Percentiles rank a stretch among this genome's conserved stretches.
phyloP scores from a whole-genome alignment of 768 basidiomycete species.

The Leccinum incarnatum region DNA sequence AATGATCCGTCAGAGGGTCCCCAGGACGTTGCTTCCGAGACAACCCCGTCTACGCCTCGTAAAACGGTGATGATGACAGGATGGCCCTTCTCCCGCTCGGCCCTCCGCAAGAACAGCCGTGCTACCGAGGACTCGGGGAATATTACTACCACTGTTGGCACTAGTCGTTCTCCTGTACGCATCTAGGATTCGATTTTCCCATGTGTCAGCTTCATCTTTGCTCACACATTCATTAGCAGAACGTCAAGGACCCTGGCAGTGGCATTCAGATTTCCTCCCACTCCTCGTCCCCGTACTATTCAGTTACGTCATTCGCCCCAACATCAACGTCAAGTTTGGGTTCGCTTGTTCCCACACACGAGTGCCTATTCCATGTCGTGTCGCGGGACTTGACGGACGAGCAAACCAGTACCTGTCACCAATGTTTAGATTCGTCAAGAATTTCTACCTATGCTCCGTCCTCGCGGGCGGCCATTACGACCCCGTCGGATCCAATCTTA shows the following conservation, averaged over 20 bases:
- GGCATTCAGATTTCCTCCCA: neutral
- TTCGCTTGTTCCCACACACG: slow-evolving; percentile 26
- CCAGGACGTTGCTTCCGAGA: slow-evolving; percentile 10
- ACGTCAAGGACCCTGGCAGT: slow-evolving; percentile 7
- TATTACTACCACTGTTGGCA: neutral
- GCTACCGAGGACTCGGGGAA: slow-evolving; percentile 5
- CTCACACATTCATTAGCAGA: slow-evolving; percentile 7
- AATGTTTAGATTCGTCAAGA: neutral
- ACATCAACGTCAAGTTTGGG: slow-evolving; percentile 31
- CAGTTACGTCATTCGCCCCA: slow-evolving; percentile 17
- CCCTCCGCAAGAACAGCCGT: slow-evolving; percentile 19
- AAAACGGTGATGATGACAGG: slow-evolving; percentile 19
- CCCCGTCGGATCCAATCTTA: slow-evolving; percentile 8
- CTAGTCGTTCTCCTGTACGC: slow-evolving; percentile 16
- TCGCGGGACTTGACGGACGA: slow-evolving; percentile 13
- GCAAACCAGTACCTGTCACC: neutral
- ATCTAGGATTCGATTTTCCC: neutral
- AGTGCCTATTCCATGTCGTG: slow-evolving; percentile 21
- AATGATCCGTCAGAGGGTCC: slow-evolving; percentile 4
- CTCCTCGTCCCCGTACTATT: slow-evolving; percentile 11
- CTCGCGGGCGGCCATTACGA: neutral
- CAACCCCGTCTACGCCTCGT: slow-evolving; percentile 17
- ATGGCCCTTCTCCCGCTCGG: slow-evolving; percentile 31
- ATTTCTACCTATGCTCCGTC: neutral
- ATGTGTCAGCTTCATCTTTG: neutral